Evolutionary conservation across 495 filamentous ascomycete genomes (phyloP).

Genomic region (Cryomyces antarcticus): DNA sequence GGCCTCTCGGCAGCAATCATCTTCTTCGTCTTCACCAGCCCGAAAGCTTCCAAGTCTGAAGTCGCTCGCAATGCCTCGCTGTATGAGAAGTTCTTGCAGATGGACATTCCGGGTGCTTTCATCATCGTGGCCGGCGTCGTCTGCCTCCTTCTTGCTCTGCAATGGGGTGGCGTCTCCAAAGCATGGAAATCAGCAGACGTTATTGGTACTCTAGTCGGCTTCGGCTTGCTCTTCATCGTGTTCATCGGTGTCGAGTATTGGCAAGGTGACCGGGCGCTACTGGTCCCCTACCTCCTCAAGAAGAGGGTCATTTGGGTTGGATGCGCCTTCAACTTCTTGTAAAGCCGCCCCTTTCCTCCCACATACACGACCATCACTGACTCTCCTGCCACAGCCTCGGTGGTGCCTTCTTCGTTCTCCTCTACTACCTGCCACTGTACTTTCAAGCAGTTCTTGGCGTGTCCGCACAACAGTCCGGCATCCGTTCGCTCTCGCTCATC

Average conservation of each 20-base stretch:
- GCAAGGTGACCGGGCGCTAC: slow-evolving; percentile 7
- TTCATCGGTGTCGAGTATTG: slow-evolving; percentile 27
- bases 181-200: slow-evolving; percentile 27
- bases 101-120: slow-evolving; percentile 31
- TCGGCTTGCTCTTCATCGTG: slow-evolving; percentile 23
- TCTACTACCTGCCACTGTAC: slow-evolving; percentile 1
- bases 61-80: no score
- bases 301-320: slow-evolving; percentile 23
- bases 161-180: slow-evolving; percentile 38
- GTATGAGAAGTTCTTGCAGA: slow-evolving; percentile 8
- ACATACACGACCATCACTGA: no score
- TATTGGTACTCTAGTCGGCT: slow-evolving; percentile 23
- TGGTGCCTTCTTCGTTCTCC: not conserved
- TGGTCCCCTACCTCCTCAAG: slow-evolving; percentile 24
- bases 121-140: slow-evolving; percentile 32
- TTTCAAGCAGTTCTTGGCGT: not conserved
- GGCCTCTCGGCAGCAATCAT: slow-evolving; percentile 26
- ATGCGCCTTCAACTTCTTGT: slow-evolving; percentile 16
- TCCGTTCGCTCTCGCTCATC: not conserved
- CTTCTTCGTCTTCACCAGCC: slow-evolving; percentile 17
- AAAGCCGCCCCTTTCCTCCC: not conserved
- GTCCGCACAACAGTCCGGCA: not conserved
- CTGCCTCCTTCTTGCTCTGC: slow-evolving; percentile 39
- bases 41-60: no score
- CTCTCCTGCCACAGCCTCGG: not conserved